Evolutionary conservation across 148 eudicot genomes (phyloP).

Genomic region (Fagopyrum homotropicum): DNA sequence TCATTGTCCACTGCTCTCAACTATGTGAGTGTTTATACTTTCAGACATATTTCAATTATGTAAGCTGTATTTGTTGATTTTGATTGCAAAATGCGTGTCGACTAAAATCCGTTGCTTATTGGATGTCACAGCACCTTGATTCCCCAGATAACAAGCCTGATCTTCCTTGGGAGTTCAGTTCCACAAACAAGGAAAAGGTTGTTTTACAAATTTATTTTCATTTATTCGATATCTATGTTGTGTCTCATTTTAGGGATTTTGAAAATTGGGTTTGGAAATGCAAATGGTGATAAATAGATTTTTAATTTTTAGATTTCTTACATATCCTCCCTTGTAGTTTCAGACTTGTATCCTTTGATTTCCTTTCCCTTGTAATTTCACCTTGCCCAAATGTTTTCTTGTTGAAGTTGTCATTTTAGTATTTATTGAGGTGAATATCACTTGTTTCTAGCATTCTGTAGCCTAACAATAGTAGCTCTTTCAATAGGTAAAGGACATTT

Average conservation of each 20-base stretch:
- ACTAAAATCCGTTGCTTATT: background rate
- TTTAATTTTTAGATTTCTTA: background rate
- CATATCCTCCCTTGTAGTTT: too few species aligned
- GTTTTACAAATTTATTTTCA: background rate
- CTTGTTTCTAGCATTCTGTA: background rate
- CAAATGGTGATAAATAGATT: background rate
- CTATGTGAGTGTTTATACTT: constrained; percentile 50
- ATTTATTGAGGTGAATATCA: background rate
- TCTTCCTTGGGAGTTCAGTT: constrained; percentile 67
- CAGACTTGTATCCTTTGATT: background rate
- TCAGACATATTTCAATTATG: background rate
- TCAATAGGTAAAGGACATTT: constrained; percentile 72
- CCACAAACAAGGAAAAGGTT: constrained; percentile 60
- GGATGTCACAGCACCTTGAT: constrained; percentile 61
- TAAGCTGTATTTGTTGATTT: background rate
- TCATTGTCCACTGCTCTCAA: constrained; percentile 83
- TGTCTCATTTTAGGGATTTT: background rate
- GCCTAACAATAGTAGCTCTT: background rate
- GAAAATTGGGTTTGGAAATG: background rate
- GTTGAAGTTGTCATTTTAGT: background rate
- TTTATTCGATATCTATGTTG: background rate
- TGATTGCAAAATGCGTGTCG: background rate
- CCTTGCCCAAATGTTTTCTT: background rate
- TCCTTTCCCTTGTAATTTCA: background rate
- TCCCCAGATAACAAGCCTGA: constrained; percentile 81